phyloP scores from a whole-genome alignment of 1,284 basidiomycete genomes.

The Pseudozyma pruni region DNA sequence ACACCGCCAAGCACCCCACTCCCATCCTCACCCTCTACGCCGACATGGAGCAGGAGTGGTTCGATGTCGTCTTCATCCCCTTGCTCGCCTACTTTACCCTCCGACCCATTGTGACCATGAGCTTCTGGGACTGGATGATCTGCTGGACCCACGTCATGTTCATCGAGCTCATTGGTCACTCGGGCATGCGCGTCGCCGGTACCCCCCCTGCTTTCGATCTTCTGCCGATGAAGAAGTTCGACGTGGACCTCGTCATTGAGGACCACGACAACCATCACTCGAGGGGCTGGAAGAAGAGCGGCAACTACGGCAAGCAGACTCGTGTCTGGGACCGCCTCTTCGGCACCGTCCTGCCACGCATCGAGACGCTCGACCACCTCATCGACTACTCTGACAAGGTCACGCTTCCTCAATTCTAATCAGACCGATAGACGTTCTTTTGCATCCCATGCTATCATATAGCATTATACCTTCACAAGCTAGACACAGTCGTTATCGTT shows the following conservation, averaged over 20 bases:
- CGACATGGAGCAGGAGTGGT: conserved; percentile 57
- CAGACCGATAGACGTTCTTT: not conserved
- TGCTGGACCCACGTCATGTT: conserved; percentile 51
- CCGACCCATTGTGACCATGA: conserved; percentile 23
- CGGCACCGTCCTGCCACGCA: conserved; percentile 52
- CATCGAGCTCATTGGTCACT: conserved; percentile 59
- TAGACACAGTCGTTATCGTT: too few relatives aligned
- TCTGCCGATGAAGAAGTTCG: conserved; percentile 39
- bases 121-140: conserved; percentile 45
- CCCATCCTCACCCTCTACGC: conserved; percentile 52
- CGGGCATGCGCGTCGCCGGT: conserved; percentile 55
- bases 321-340: conserved; percentile 62
- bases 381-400: conserved; percentile 38
- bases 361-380: conserved; percentile 42
- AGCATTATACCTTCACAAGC: too few relatives aligned
- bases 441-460: too few relatives aligned
- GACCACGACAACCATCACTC: conserved; percentile 67
- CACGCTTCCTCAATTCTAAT: conserved; percentile 22
- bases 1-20: conserved; percentile 58
- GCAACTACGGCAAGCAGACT: conserved; percentile 65
- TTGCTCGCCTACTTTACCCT: conserved; percentile 40
- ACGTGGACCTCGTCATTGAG: conserved; percentile 61
- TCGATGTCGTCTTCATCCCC: conserved; percentile 55
- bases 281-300: conserved; percentile 51
- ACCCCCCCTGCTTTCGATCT: conserved; percentile 39